These are phyloP conservation scores for Syzygium aromaticum DNA, from an alignment of 345 rosid species.

Conservation along the genomic window DNA sequence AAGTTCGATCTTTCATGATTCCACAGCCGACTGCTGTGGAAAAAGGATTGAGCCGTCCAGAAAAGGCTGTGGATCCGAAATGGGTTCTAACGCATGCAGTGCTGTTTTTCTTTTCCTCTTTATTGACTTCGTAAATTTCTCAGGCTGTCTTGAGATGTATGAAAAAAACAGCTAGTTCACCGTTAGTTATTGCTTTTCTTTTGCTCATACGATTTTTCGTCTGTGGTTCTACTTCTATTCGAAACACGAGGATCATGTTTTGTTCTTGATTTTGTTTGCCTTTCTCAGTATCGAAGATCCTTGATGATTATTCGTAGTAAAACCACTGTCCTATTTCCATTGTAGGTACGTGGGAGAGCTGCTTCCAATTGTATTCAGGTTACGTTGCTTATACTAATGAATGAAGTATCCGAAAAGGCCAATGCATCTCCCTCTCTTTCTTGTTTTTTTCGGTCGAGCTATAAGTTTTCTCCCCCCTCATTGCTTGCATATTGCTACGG, in stretches of 20 bases:
- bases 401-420: background rate
- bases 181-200: background rate
- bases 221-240: background rate
- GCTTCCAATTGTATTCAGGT: background rate
- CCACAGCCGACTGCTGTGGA: background rate
- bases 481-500: background rate
- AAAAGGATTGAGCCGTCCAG: background rate
- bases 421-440: background rate
- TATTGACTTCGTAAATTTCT: background rate
- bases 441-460: background rate
- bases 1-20: background rate
- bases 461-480: background rate
- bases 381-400: background rate
- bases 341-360: background rate
- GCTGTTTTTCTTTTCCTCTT: conserved; percentile 1
- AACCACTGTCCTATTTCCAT: background rate
- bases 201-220: background rate
- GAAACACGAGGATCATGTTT: background rate
- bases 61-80: background rate
- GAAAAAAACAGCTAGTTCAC: background rate
- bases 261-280: background rate
- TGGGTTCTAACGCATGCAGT: background rate
- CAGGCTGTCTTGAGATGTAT: background rate
- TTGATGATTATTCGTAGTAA: background rate
- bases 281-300: background rate